Base-by-base conservation (phyloP, 179 eudicot genomes). In the Beta lomatogona region DNA sequence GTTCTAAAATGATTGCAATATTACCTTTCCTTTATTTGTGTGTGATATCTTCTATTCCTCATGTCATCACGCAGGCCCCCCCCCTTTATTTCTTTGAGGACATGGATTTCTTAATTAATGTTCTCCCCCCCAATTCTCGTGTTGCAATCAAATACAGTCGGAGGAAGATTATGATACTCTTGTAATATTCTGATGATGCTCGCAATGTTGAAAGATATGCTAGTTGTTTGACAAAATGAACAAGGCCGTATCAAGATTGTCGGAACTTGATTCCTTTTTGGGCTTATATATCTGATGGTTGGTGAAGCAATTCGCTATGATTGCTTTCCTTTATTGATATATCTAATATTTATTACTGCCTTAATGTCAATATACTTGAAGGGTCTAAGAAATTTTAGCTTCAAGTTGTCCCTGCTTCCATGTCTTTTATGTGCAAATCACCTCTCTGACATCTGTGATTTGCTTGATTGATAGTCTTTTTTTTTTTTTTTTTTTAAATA, bases 391-490 rank as follows among this genome's bases (percentile, higher is more conserved):
- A 15, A 45, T 28, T 69, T 71, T 71, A 66, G 77, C 73, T 59
- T 48, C 71, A 53, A 46, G 9, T 36, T 60, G 41, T 46, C 61
- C 73, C 63, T 71, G 76, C 22, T 80, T 10, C 67, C 45, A 21
- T 13, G 75, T 60, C 72, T 44, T 45, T 77, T 53, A 76, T 76
- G 78, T 57, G 78, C 59, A 45, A 31, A 57, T 55, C 54, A 41
- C 57, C 21, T 79, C 41, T n/a, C 48, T 55, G 54, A 21, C 57
- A 15, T 79, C 22, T 75, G 15, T 52, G 57, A 52, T 80, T 85
- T 72, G 73, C 58, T 79, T 73, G 70, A 65, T 66, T 82, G 77
- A 65, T 79, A 50, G 57, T 73, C 77, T 57, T 13, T 28, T 75
- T 66, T 70, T 76, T 46, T 70, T 46, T 36, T 36, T 1, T 25